Base-by-base conservation (phyloP, 2,329 filamentous ascomycete genomes). In the Pseudopyrenochaeta lycopersici region DNA sequence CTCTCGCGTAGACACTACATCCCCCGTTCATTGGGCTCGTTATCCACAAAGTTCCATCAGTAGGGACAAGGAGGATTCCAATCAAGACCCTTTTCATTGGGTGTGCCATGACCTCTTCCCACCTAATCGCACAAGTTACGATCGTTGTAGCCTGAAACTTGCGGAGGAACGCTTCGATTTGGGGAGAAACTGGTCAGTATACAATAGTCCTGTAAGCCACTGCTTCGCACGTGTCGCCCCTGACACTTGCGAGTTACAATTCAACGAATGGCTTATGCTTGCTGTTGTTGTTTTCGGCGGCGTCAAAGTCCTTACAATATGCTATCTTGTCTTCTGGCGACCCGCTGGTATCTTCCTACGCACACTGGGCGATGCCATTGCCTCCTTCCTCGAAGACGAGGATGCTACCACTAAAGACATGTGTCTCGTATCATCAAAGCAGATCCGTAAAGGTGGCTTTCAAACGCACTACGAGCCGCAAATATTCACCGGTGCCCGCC, bases 311-410 rank as follows among this genome's bases (percentile, higher is more conserved):
- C 35, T 52, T 12, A 54, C 49, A 12, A 58, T 66, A 17, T 44
- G 55, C 15, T 48, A 45, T 11, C 41, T 62, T 11, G 46, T 60
- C 30, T 50, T 63, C 17, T 50, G 47, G 11, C 47, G 49, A 4
- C 56, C 52, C 18, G 32, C 45, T 7, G 49, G 47, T 1, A 49
- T 27, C 1, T 53, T 50, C 32, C 35, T 60, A 2, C 51, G 57
- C 46, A 73, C 66, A 1, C 54, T 68, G 3, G 70, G 65, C 21
- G 72, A 71, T 49, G 72, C 67, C 3, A 56, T 72, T 10, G 45
- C 60, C 11, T 71, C 63, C 4, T 74, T 66, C 39, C 56, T 72
- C 4, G 58, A 64, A 12, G 20, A 56, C 2, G 47, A 56, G 18
- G 70, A 71, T 44, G 40, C 44, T 12, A 53, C 44, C 3, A 72